Conservation (phyloP, 768 basidiomycete species). For the Wakefieldia striispora region DNA sequence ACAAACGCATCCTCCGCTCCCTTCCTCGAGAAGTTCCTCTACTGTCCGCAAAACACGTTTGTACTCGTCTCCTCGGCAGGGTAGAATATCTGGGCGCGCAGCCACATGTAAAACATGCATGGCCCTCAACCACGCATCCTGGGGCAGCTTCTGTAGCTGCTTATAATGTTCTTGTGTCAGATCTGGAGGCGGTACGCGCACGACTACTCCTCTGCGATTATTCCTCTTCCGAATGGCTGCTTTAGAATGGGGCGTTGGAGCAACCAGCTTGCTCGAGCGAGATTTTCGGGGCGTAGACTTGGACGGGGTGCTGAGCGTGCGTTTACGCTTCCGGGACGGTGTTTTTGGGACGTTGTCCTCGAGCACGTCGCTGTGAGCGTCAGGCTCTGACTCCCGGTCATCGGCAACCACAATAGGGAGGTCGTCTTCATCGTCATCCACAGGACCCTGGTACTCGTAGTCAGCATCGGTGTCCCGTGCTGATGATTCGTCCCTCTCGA, state of each 20-base stretch:
- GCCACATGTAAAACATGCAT: slow-evolving; percentile 94
- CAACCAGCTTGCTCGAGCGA: slow-evolving; percentile 42
- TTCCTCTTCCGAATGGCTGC: slow-evolving; percentile 53
- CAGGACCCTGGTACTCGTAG: slow-evolving; percentile 23
- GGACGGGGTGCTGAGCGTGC: slow-evolving; percentile 25
- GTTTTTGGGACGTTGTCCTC: slow-evolving; percentile 43
- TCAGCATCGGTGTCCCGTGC: slow-evolving; percentile 17
- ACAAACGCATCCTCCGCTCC: slow-evolving; percentile 96
- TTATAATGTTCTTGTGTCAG: slow-evolving; percentile 36
- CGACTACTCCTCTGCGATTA: slow-evolving; percentile 25
- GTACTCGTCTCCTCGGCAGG: slow-evolving; percentile 88
- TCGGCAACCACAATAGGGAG: slow-evolving; percentile 11
- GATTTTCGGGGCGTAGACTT: slow-evolving; percentile 36
- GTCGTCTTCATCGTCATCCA: slow-evolving; percentile 21
- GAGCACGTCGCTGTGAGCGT: slow-evolving; percentile 24
- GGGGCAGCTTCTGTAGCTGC: slow-evolving; percentile 51
- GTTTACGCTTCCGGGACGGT: slow-evolving; percentile 54
- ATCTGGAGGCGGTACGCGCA: slow-evolving; percentile 37
- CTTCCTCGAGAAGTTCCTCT: slow-evolving; percentile 85
- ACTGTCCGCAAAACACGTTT: slow-evolving; percentile 70
- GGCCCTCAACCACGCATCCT: slow-evolving; percentile 81
- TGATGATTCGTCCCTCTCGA: slow-evolving; percentile 25
- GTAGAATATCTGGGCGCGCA: slow-evolving; percentile 83
- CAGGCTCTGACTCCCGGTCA: slow-evolving; percentile 26
- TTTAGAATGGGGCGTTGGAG: slow-evolving; percentile 77